Conservation (phyloP, 164 flowering plant genomes). For the Warburgia ugandensis region DNA sequence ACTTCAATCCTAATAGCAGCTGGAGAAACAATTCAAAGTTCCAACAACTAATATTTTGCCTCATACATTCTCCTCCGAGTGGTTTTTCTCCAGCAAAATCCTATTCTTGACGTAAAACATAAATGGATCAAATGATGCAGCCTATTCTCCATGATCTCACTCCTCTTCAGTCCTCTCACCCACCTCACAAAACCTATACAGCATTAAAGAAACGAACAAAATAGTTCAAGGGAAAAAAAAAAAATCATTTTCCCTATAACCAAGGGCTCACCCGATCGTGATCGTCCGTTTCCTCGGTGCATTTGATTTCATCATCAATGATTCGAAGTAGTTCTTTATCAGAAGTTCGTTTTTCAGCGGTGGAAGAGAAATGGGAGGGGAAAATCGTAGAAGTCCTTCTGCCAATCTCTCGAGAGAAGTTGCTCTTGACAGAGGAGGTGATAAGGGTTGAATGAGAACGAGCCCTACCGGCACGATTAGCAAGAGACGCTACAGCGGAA, state of each 20-base stretch:
- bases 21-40: no score
- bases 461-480: no score
- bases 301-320: slow-evolving; percentile 50
- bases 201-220: no score
- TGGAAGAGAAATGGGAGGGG: slow-evolving; percentile 19
- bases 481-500: no score
- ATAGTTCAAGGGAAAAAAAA: background rate
- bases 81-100: background rate
- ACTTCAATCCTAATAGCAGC: no score
- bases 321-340: slow-evolving; percentile 45
- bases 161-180: background rate
- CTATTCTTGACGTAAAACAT: background rate
- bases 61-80: no score
- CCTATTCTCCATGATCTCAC: background rate
- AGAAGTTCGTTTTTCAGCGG: slow-evolving; percentile 22
- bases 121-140: background rate
- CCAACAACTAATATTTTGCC: no score
- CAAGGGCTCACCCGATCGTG: slow-evolving; percentile 28
- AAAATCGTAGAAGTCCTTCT: slow-evolving; percentile 9
- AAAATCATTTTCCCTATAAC: no score
- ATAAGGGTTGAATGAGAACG: no score
- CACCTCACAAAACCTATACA: background rate
- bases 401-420: slow-evolving; percentile 10
- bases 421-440: slow-evolving; percentile 25
- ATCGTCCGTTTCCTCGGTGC: slow-evolving; percentile 42